phyloP scores from a whole-genome alignment of 2,329 filamentous ascomycete genomes.

The Colletotrichum euphorbiae region DNA sequence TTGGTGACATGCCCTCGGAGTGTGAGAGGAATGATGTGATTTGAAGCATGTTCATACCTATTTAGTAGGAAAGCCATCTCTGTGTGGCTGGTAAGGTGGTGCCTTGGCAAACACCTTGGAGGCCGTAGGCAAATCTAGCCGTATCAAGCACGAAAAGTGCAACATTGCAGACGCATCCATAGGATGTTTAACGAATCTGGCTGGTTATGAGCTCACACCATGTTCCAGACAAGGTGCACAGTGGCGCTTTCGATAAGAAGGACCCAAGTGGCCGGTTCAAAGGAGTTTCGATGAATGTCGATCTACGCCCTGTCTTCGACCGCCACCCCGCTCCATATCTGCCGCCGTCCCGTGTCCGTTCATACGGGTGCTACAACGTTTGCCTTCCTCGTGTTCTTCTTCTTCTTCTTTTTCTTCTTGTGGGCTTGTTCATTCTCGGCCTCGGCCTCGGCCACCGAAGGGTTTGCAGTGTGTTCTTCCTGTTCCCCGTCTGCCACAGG shows the following conservation, averaged over 20 bases:
- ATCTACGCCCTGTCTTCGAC: background rate
- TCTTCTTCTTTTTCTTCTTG: constrained; percentile 45
- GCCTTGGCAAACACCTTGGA: constrained; percentile 23
- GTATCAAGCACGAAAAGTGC: background rate
- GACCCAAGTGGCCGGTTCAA: constrained; percentile 25
- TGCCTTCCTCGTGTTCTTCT: constrained; percentile 36
- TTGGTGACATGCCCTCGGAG: constrained; percentile 25
- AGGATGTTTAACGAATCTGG: background rate
- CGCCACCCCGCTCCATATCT: background rate
- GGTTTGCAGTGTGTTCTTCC: background rate
- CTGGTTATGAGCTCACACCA: background rate
- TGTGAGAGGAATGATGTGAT: constrained; percentile 25
- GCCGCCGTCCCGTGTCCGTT: constrained; percentile 6
- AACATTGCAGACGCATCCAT: background rate
- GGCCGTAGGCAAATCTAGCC: constrained; percentile 5
- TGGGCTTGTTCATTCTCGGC: constrained; percentile 37
- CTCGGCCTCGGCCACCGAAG: constrained; percentile 31
- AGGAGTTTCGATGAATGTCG: constrained; percentile 6
- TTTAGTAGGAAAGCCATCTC: background rate
- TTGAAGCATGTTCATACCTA: constrained; percentile 31
- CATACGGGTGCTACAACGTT: constrained; percentile 17
- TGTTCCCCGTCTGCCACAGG: background rate
- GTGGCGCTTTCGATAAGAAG: constrained; percentile 12
- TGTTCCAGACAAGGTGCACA: constrained; percentile 5
- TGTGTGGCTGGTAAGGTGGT: constrained; percentile 34